These are phyloP conservation scores for Lipomyces chichibuensis DNA, from an alignment of 805 yeast genomes.

Conservation along the genomic window DNA sequence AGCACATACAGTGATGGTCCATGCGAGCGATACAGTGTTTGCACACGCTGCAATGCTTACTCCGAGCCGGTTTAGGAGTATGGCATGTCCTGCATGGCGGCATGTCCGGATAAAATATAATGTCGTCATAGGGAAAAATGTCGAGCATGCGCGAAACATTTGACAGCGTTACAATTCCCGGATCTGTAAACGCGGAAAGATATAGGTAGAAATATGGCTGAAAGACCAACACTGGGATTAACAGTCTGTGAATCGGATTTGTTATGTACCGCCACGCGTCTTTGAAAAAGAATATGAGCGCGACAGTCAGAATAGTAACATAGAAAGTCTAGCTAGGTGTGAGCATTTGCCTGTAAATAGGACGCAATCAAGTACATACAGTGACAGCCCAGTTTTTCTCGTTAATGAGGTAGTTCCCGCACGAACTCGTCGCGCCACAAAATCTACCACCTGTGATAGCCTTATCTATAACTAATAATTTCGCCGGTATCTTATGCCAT, in stretches of 20 bases:
- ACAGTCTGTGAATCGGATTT: slow-evolving; percentile 26
- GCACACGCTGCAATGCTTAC: slow-evolving; percentile 63
- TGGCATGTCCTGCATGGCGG: slow-evolving; percentile 54
- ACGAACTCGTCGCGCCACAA: background rate
- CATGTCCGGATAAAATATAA: slow-evolving; percentile 56
- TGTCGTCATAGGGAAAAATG: slow-evolving; percentile 51
- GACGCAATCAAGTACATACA: slow-evolving; percentile 10
- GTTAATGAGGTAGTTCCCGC: slow-evolving; percentile 30
- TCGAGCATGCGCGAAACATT: slow-evolving; percentile 39
- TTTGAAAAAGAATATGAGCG: slow-evolving; percentile 31
- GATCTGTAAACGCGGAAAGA: slow-evolving; percentile 45
- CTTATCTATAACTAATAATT: slow-evolving; percentile 27
- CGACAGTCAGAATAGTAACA: slow-evolving; percentile 20
- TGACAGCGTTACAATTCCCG: slow-evolving; percentile 44
- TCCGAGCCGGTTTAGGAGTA: slow-evolving; percentile 57
- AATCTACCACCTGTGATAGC: slow-evolving; percentile 32
- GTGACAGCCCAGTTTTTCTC: slow-evolving; percentile 38
- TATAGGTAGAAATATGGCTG: slow-evolving; percentile 39
- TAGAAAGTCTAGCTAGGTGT: slow-evolving; percentile 25
- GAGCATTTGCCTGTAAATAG: background rate
- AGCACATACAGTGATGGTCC: slow-evolving; percentile 60
- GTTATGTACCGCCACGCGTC: slow-evolving; percentile 27
- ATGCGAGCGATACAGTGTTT: slow-evolving; percentile 51
- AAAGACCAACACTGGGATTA: slow-evolving; percentile 34
- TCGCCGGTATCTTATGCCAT: slow-evolving; percentile 32